Conservation (phyloP, 2,329 filamentous ascomycete genomes). For the Rutstroemia sp. region DNA sequence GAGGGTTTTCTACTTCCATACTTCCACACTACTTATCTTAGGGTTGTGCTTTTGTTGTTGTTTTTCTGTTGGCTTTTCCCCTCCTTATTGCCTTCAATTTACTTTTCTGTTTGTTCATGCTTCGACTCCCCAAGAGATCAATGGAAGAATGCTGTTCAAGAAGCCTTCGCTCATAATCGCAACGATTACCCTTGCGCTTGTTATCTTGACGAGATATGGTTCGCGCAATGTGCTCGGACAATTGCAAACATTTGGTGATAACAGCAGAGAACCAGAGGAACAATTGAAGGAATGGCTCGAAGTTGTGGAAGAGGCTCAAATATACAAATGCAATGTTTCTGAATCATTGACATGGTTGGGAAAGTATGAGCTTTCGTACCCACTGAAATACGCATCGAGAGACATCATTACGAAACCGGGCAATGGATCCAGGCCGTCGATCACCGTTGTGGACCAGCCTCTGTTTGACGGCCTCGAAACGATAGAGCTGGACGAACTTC, state of each 20-base stretch:
- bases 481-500: slow-evolving; percentile 17
- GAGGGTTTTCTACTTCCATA: neutral
- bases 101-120: neutral
- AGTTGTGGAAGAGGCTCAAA: too few relatives aligned
- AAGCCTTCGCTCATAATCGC: neutral
- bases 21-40: neutral
- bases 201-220: neutral
- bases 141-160: neutral
- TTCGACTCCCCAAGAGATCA: neutral
- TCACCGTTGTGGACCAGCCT: slow-evolving; percentile 21
- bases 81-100: neutral
- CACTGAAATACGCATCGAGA: slow-evolving; percentile 24
- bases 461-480: slow-evolving; percentile 21
- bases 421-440: slow-evolving; percentile 14
- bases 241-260: too few relatives aligned
- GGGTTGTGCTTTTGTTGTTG: neutral
- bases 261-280: too few relatives aligned
- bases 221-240: neutral
- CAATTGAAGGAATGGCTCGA: too few relatives aligned
- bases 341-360: slow-evolving; percentile 1
- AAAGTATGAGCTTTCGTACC: slow-evolving; percentile 23
- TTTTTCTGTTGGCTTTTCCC: neutral
- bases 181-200: neutral
- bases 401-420: slow-evolving; percentile 21
- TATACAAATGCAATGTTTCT: too few relatives aligned